phyloP scores from a whole-genome alignment of 306 rosid species.

The Bauhinia variegata region DNA sequence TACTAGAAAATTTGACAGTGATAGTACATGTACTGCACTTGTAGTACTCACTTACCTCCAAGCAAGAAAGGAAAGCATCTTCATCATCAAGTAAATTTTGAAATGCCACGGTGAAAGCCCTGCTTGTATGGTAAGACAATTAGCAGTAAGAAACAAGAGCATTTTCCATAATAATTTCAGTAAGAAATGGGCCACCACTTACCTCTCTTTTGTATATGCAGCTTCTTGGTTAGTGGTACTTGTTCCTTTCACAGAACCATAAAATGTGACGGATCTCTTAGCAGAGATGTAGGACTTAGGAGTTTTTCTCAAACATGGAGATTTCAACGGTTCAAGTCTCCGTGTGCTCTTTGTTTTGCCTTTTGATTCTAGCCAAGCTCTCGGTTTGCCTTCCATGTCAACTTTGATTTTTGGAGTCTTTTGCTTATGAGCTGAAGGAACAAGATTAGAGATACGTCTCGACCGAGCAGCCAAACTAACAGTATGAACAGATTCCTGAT shows the following conservation, averaged over 20 bases:
- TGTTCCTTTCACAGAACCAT: constrained; percentile 60
- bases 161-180: constrained; percentile 12
- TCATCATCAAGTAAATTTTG: constrained; percentile 53
- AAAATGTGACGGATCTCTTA: constrained; percentile 55
- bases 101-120: constrained; percentile 57
- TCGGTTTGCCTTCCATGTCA: constrained; percentile 86
- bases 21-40: constrained; percentile 30
- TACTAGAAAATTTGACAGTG: constrained; percentile 13
- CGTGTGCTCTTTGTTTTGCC: constrained; percentile 76
- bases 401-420: constrained; percentile 73
- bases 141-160: constrained; percentile 17
- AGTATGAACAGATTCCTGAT: constrained; percentile 91
- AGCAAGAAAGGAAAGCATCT: constrained; percentile 43
- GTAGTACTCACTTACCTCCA: constrained; percentile 55
- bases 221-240: constrained; percentile 41
- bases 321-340: constrained; percentile 47
- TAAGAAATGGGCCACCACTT: constrained; percentile 16
- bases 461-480: constrained; percentile 93
- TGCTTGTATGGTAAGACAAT: constrained; percentile 40
- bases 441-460: constrained; percentile 71
- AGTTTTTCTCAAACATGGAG: constrained; percentile 65
- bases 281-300: constrained; percentile 54
- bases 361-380: constrained; percentile 82
- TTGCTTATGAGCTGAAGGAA: constrained; percentile 62
- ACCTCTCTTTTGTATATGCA: constrained; percentile 62